Conservation (phyloP, 2,329 filamentous ascomycete species). For the Rhynchosporium secalis region DNA sequence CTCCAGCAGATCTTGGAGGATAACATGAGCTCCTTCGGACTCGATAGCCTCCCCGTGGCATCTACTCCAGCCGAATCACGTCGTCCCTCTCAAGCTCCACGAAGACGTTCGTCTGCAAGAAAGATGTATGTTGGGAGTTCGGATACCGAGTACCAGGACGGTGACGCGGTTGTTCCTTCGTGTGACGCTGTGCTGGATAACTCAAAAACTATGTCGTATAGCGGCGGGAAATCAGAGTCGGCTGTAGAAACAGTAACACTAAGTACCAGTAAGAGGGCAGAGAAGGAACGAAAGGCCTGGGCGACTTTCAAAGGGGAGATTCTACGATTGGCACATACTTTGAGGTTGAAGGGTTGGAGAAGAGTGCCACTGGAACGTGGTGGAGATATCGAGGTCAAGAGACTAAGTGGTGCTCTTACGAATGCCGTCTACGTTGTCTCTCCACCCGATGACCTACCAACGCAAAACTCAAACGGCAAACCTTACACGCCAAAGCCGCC, state of each 20-base stretch:
- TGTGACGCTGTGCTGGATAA: conserved; percentile 88
- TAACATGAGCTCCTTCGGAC: conserved; percentile 48
- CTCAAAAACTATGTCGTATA: conserved; percentile 80
- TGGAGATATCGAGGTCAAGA: conserved; percentile 67
- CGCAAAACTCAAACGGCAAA: conserved; percentile 44
- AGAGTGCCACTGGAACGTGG: conserved; percentile 73
- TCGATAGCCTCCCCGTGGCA: conserved; percentile 34
- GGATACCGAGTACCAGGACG: conserved; percentile 82
- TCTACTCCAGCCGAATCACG: conserved; percentile 32
- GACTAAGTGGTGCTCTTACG: conserved; percentile 87
- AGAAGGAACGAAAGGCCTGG: conserved; percentile 78
- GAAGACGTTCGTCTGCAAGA: conserved; percentile 26
- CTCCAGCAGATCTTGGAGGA: conserved; percentile 79
- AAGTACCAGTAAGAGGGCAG: conserved; percentile 48
- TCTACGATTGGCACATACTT: conserved; percentile 81
- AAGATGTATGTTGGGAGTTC: conserved; percentile 58
- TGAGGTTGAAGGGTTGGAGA: conserved; percentile 89
- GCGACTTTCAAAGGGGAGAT: conserved; percentile 89
- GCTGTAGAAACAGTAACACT: conserved; percentile 44
- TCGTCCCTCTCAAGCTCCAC: conserved; percentile 22
- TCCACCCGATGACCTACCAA: conserved; percentile 66
- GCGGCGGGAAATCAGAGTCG: conserved; percentile 49
- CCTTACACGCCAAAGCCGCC: conserved; percentile 34
- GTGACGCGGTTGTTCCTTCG: conserved; percentile 78
- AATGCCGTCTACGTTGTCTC: conserved; percentile 96